Evolutionary conservation across 1,139 yeast species (phyloP), one percentile per base, ranked within the genome.

Genomic region (Saccharomycopsis crataegensis): DNA sequence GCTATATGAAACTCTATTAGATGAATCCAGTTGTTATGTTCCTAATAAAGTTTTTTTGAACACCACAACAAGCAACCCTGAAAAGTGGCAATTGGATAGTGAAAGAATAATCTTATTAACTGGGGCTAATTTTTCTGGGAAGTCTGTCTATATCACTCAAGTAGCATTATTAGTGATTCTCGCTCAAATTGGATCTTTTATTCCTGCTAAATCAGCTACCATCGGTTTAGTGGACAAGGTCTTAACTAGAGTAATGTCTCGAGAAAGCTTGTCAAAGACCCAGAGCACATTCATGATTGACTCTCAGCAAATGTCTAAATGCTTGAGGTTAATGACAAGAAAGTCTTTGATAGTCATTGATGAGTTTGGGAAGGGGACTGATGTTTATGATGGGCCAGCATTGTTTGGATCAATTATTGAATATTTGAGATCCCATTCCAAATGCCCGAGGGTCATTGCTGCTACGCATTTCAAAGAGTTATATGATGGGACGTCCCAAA

Each of bases 331-430:
- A 57, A 94, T 98, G 1, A 88, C 97, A 0, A 64, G 74, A 0
- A 68, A 75, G 46, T 90, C 97, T 0, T 69, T 93, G 59, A 96
- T 96, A 0, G 85, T 93, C 36, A 79, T 93, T 47, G 99, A 93
- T 68, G 99, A 93, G 62, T 83, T 93, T n/a, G 99, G 99, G 0
- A 74, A 98, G 57, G 99, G 99, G 0, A 93, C 99, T 0, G 85
- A 95, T 45, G 93, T 98, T 0, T 91, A 90, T 67, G 99, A 93
- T 69, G 99, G 99, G 0, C 93, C 91, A 72, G 99, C 98, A 0
- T 75, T 93, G 45, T 99, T 99, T 0, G 93, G 96, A 95, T 84
- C 97, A 0, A 93, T 93, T 56, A 86, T 93, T 61, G 96, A 90
- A 64, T 83, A 85, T 65, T 11, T 64, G 64, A 31, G 57, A 63